Evolutionary conservation across 306 rosid species (phyloP).

Genomic region (Carpinus viminea): DNA sequence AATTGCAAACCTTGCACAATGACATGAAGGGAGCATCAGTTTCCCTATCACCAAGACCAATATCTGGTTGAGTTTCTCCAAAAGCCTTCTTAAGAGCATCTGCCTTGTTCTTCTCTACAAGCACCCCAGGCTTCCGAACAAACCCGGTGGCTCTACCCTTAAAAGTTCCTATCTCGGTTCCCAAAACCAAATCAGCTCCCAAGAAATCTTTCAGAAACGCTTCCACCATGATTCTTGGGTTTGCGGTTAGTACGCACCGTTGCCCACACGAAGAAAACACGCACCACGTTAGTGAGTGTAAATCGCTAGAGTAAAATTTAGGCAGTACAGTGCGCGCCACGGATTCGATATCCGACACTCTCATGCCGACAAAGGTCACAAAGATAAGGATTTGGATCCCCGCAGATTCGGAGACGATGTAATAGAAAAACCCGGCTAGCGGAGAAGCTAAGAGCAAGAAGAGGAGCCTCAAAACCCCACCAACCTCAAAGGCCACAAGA

Average conservation of each 20-base stretch:
- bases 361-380: slow-evolving; percentile 59
- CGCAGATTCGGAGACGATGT: slow-evolving; percentile 68
- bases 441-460: slow-evolving; percentile 61
- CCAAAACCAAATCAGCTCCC: slow-evolving; percentile 70
- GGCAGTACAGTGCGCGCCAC: slow-evolving; percentile 83
- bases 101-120: slow-evolving; percentile 67
- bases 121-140: slow-evolving; percentile 50
- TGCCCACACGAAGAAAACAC: slow-evolving; percentile 70
- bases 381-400: slow-evolving; percentile 74
- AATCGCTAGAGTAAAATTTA: slow-evolving; percentile 59
- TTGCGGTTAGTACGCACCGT: slow-evolving; percentile 67
- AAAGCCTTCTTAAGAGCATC: slow-evolving; percentile 51
- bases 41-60: slow-evolving; percentile 91
- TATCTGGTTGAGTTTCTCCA: slow-evolving; percentile 47
- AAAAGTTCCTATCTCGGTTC: slow-evolving; percentile 53
- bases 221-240: slow-evolving; percentile 83
- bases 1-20: too few species aligned
- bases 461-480: slow-evolving; percentile 69
- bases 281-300: slow-evolving; percentile 70
- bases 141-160: slow-evolving; percentile 79
- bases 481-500: slow-evolving; percentile 70
- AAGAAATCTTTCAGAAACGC: slow-evolving; percentile 64
- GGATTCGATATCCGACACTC: slow-evolving; percentile 50
- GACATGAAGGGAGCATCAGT: too few species aligned
- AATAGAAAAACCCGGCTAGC: slow-evolving; percentile 65